phyloP scores from a whole-genome alignment of 345 rosid species.

The Mangifera indica region DNA sequence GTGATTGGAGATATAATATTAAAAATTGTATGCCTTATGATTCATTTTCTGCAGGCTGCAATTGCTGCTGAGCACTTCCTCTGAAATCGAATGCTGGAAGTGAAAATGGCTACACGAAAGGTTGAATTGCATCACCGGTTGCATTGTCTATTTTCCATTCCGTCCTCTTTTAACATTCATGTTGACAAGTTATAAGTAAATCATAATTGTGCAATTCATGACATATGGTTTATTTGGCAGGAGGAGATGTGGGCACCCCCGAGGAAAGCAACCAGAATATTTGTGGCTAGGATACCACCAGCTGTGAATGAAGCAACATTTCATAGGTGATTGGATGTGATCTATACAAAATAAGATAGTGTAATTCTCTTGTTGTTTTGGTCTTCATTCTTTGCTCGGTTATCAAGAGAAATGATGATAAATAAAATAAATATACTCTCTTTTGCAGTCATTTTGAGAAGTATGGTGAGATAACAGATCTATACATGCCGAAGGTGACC shows the following conservation, averaged over 20 bases:
- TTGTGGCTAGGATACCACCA: no score
- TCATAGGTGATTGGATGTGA: no score
- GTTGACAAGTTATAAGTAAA: not conserved
- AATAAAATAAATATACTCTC: not conserved
- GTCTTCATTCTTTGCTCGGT: conserved; percentile 4
- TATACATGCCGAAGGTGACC: conserved; percentile 93
- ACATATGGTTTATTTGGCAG: conserved; percentile 38
- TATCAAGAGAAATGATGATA: no score
- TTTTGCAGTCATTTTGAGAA: conserved; percentile 86
- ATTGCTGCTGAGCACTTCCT: conserved; percentile 77
- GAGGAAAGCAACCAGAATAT: conserved; percentile 19
- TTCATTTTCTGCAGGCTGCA: conserved; percentile 48
- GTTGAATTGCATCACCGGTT: conserved; percentile 32
- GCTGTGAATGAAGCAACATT: no score
- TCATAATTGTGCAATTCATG: not conserved
- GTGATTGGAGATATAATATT: not conserved
- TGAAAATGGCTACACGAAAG: conserved; percentile 95
- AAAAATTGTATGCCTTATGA: not conserved
- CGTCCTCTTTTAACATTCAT: not conserved
- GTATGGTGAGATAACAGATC: conserved; percentile 86
- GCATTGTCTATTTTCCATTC: not conserved
- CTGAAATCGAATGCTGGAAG: conserved; percentile 85
- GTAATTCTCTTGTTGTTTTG: not conserved
- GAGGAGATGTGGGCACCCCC: conserved; percentile 95
- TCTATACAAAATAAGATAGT: not conserved